Base-by-base conservation (phyloP, 352 stramenopile genomes). In the Pythium aphanidermatum region DNA sequence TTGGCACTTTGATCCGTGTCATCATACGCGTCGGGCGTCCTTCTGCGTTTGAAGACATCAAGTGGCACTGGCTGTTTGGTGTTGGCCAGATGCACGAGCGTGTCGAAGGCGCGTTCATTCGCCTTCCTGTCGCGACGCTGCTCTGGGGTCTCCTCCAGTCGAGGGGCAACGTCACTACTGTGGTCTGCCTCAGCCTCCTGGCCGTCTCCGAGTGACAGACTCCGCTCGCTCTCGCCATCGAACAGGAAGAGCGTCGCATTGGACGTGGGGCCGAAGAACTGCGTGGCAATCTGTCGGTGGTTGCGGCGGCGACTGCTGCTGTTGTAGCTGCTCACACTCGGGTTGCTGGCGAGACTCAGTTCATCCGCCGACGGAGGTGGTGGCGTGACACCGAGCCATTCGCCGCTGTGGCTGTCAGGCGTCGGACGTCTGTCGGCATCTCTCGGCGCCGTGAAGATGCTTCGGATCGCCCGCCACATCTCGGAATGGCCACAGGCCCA, bases 41-140 rank as follows among this genome's bases (percentile, higher is more conserved):
- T 69, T 72, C 92, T 78, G 69, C 53, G 63, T 28, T 59, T 68
- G 42, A 87, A 87, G 4, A 59, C 51, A 17, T 68, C 50, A 10
- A 87, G 59, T 9, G 60, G 42, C 44, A 85, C 75, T 6, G 72
- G 65, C 40, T 80, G 65, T 1, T 63, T 64, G 0, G 65, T 80
- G 45, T 85, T 75, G 19, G 72, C 70, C 20, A 80, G 49, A 13
- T 80, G 72, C 51, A 76, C 70, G 37, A 87, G 53, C 1, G 66
- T 53, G 13, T 80, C 63, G 46, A 87, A 87, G 20, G 64, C 34
- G 20, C 53, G 53, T 29, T 71, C 39, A 45, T 85, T 83, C 41
- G 79, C 57, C 34, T 63, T 73, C 3, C 75, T 57, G 35, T 53
- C 49, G 3, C 28, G 37, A 5, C 68, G 49, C 26, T 71, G 26